phyloP scores from a whole-genome alignment of 768 basidiomycete species.

The Candolleomyces aberdarensis region DNA sequence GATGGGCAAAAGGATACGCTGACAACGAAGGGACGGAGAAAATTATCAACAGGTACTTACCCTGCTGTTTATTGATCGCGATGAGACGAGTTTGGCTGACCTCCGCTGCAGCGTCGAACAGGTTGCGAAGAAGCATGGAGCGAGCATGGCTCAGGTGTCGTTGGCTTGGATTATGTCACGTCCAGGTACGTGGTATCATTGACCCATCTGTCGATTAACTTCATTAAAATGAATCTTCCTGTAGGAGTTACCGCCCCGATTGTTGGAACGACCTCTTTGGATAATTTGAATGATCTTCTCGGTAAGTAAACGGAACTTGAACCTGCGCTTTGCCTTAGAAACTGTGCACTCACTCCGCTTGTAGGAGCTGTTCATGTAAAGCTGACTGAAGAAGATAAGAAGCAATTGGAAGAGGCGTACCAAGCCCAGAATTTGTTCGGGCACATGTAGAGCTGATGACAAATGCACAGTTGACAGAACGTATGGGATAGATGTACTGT shows the following conservation, averaged over 20 bases:
- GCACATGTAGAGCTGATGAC: too few species aligned
- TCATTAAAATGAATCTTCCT: background rate
- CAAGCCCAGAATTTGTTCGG: too few species aligned
- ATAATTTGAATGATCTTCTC: conserved; percentile 51
- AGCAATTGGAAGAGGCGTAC: too few species aligned
- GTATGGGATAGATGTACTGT: too few species aligned
- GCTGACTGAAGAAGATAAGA: too few species aligned
- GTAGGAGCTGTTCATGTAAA: too few species aligned
- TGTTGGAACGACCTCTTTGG: conserved; percentile 49
- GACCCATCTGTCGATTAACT: background rate
- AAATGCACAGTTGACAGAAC: too few species aligned
- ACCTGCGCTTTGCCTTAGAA: too few species aligned
- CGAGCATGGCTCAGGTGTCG: conserved; percentile 57
- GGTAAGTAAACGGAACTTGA: conserved; percentile 16
- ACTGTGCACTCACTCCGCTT: too few species aligned
- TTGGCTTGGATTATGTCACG: conserved; percentile 50
- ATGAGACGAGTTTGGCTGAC: background rate
- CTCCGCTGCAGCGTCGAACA: conserved; percentile 42
- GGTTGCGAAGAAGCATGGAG: conserved; percentile 47
- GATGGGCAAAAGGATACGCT: conserved; percentile 11
- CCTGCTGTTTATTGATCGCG: too few species aligned
- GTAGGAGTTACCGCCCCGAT: conserved; percentile 54
- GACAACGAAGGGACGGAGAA: conserved; percentile 26
- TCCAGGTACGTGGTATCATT: conserved; percentile 24
- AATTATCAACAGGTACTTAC: conserved; percentile 33